These are phyloP conservation scores for Trypanosoma vivax DNA, from an alignment of 208 protist genomes.

Conservation along the genomic window DNA sequence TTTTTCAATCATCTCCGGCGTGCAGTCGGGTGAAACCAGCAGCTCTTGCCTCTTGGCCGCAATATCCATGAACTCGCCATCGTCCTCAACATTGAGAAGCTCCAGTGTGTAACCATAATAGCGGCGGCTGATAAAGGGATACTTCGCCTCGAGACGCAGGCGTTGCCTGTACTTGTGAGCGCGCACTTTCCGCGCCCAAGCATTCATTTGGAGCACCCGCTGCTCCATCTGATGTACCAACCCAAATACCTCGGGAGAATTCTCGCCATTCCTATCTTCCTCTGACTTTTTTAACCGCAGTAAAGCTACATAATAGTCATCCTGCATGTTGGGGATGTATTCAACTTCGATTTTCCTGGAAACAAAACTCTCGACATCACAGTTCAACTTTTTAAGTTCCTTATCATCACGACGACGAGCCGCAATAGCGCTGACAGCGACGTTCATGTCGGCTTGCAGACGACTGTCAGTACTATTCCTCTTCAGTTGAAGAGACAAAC, in stretches of 20 bases:
- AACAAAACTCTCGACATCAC: constrained; percentile 22
- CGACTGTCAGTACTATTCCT: not conserved
- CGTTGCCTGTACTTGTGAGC: constrained; percentile 25
- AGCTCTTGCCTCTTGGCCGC: constrained; percentile 12
- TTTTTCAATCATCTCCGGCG: not conserved
- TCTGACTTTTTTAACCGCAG: constrained; percentile 12
- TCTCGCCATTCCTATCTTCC: not conserved
- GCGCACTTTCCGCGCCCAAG: constrained; percentile 30
- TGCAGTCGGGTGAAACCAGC: not conserved
- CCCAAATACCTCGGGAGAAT: constrained; percentile 5
- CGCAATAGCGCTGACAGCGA: constrained; percentile 22
- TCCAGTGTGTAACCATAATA: constrained; percentile 38
- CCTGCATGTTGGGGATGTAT: constrained; percentile 21
- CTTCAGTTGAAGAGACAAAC: constrained; percentile 13
- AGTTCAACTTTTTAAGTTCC: constrained; percentile 33
- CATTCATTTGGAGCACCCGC: constrained; percentile 32
- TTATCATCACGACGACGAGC: constrained; percentile 24
- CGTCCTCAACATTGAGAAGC: constrained; percentile 29
- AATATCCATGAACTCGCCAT: constrained; percentile 22
- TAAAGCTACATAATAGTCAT: constrained; percentile 30
- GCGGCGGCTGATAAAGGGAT: constrained; percentile 37
- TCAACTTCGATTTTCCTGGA: constrained; percentile 18
- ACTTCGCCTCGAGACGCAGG: constrained; percentile 28
- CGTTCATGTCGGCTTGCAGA: constrained; percentile 21
- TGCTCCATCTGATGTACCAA: constrained; percentile 22